Base-by-base conservation (phyloP, 192 early-diverging fungal species). In the Obelidium mucronatum region DNA sequence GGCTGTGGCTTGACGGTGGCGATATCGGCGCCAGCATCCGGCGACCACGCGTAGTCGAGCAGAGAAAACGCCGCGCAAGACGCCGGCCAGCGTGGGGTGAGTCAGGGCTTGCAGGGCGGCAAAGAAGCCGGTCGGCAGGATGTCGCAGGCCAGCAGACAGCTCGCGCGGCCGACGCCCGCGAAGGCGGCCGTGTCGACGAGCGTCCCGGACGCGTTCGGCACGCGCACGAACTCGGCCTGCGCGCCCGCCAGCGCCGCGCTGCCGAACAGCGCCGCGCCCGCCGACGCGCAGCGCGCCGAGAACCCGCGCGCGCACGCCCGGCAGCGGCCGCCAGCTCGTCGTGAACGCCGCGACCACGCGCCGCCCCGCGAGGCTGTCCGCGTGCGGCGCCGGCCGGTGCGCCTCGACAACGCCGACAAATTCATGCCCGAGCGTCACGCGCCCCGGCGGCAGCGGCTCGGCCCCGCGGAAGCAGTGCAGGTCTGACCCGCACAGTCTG, bases 211-310 rank as follows among this genome's bases (percentile, higher is more conserved):
- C 6, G 88, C 88, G 54, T 83, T 58, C 13, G 88, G 86, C 40
- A 89, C 86, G 0, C 81, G 79, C 44, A 87, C 83, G 53, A 83
- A 89, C 79, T 89, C 84, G 2, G 86, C 83, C 52, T 89, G 88
- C 3, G 77, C 84, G 22, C 88, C 88, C 22, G 84, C 79, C 40
- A 89, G 64, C 2, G 64, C 0, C 19, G 15, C 64, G 33, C 51
- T 22, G 48, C 68, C 68, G 35, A 71, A 71, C 1, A n/a, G n/a
- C n/a, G n/a, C n/a, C n/a, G n/a, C n/a, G n/a, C n/a, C n/a, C n/a
- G n/a, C n/a, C n/a, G n/a, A 71, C 1, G 2, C 52, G 54, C 68
- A 71, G 24, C 68, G 44, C 13, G 68, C 13, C n/a, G 68, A 60
- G 53, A 71, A 71, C 33, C 68, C 68, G n/a, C 30, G 1, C 11